Base-by-base conservation (phyloP, 2,329 filamentous ascomycete genomes). In the Colletotrichum sansevieriae region DNA sequence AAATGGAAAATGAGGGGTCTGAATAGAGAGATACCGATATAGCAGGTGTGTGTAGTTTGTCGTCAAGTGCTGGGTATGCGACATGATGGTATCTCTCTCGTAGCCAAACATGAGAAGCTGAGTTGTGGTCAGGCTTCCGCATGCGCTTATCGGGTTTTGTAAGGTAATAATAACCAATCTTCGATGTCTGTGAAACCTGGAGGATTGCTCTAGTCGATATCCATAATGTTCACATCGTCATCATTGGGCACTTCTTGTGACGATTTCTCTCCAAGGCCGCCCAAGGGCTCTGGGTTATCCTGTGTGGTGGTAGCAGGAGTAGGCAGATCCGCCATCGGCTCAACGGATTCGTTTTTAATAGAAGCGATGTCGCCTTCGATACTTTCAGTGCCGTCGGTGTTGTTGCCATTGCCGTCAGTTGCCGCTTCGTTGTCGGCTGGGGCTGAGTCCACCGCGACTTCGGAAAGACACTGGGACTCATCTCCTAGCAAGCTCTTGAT, bases 401-500 rank as follows among this genome's bases (percentile, higher is more conserved):
- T 35, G 57, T 56, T 18, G 65, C 59, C 25, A 64, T 71, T 18
- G 65, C 57, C 25, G 65, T 71, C 61, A 72, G 73, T 25, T 12
- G 54, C 12, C 5, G 3, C n/a, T 22, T 22, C 29, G 35, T 29
- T n/a, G 5, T 20, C 46, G 8, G 56, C 44, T 9, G 18, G 12
- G n/a, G 8, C 25, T 39, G 3, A 25, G 52, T 13, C 10, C 52
- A n/a, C 15, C 11, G 49, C 13, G 15, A 29, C 15, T 9, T 15
- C 64, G 43, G 11, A 29, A 15, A 18, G 22, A 13, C 22, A 46
- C 13, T 41, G 49, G 59, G 67, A 13, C 47, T 63, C 35, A 69
- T 69, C 10, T 46, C 78, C 79, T 4, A 85, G 78, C 18, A 82
- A 69, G 57, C 78, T 75, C 29, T 78, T 78, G 70, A 88, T 83